phyloP scores from a whole-genome alignment of 177 flowering plant species.

The Vitis hybrid region DNA sequence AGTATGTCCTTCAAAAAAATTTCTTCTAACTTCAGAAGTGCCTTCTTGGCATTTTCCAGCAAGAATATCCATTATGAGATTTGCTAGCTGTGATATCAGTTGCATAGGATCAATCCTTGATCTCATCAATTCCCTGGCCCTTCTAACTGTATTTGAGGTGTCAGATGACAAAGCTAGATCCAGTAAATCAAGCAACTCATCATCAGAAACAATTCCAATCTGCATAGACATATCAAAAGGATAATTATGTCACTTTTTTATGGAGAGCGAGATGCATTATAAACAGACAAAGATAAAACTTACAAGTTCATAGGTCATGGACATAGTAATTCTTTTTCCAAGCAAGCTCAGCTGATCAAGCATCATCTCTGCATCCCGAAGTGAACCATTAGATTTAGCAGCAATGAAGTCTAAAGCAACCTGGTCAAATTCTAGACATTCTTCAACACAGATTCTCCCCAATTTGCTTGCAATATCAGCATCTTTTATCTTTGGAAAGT shows the following conservation, averaged over 20 bases:
- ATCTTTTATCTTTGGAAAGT: constrained; percentile 73
- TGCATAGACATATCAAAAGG: constrained; percentile 29
- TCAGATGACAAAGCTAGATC: constrained; percentile 88
- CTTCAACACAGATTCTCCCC: constrained; percentile 57
- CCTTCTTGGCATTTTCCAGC: constrained; percentile 59
- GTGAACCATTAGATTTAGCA: constrained; percentile 75
- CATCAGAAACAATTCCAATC: constrained; percentile 89
- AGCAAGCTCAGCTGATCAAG: constrained; percentile 94
- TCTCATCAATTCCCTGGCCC: constrained; percentile 89
- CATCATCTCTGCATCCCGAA: constrained; percentile 93
- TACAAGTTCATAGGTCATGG: constrained; percentile 77
- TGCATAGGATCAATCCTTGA: constrained; percentile 93
- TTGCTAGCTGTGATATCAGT: constrained; percentile 86
- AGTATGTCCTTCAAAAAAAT: constrained; percentile 37
- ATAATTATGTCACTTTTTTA: not conserved
- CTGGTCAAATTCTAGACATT: constrained; percentile 63
- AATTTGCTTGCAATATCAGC: constrained; percentile 55
- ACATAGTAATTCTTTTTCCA: constrained; percentile 67
- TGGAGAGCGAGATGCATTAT: not conserved
- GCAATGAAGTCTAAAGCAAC: constrained; percentile 78
- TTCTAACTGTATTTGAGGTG: constrained; percentile 78
- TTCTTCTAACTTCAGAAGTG: constrained; percentile 46
- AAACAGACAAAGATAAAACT: constrained; percentile 26
- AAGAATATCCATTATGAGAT: constrained; percentile 93
- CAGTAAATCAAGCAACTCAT: constrained; percentile 80